Evolutionary conservation across 1,284 basidiomycete species (phyloP).

Genomic region (Papiliotrema terrestris): DNA sequence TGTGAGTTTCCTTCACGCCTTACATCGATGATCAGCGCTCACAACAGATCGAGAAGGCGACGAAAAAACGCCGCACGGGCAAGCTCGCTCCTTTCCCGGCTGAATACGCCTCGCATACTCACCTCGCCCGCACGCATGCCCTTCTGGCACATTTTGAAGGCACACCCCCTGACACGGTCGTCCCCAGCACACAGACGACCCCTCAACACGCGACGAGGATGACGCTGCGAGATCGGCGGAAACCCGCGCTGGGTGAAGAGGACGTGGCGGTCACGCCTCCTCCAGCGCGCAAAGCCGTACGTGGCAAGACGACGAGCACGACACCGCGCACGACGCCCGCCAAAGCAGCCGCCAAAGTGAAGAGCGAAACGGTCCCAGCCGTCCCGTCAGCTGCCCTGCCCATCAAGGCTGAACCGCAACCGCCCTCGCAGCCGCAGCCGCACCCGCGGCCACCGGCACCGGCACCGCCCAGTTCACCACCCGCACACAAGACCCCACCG

Average conservation of each 20-base stretch:
- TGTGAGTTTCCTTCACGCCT: constrained; percentile 49
- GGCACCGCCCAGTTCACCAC: no score
- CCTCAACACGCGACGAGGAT: constrained; percentile 48
- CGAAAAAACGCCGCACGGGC: constrained; percentile 52
- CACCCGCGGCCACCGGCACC: no score
- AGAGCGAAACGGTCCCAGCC: neutral
- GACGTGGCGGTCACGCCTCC: constrained; percentile 8
- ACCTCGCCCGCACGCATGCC: constrained; percentile 57
- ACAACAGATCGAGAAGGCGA: constrained; percentile 65
- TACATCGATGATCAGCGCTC: neutral
- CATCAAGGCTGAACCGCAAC: no score
- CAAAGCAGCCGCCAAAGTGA: neutral
- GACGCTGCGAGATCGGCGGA: constrained; percentile 60
- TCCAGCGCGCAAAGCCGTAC: neutral
- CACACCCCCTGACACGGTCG: neutral
- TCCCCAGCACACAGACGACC: constrained; percentile 22
- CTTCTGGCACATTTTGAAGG: constrained; percentile 53
- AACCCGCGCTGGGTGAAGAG: constrained; percentile 15
- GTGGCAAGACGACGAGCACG: neutral
- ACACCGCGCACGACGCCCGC: neutral
- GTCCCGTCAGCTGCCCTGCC: no score
- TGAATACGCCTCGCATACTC: constrained; percentile 55
- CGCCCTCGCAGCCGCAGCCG: no score
- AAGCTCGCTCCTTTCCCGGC: constrained; percentile 54
- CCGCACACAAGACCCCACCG: neutral